Evolutionary conservation across 306 rosid genomes (phyloP), one percentile per base, ranked within the genome.

Genomic region (Dalbergia cultrata): DNA sequence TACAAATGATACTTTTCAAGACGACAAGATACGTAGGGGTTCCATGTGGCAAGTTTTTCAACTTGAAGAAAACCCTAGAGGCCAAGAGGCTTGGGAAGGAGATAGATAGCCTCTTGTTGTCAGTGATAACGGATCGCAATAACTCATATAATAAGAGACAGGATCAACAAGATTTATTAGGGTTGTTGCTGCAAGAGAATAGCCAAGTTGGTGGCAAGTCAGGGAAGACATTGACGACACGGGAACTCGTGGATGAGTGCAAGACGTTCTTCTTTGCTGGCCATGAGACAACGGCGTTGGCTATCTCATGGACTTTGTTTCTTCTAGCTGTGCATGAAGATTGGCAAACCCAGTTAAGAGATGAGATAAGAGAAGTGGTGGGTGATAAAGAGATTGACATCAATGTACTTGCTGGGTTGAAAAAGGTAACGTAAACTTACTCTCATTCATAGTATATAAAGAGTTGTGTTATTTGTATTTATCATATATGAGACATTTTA

Each of bases 221-320:
- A 13, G 86, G 87, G 19, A 86, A 78, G 79, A 45, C 41, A 8
- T 44, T 94, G 31, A 84, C 85, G 9, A 86, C 85, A 13, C 33
- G 82, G 17, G 89, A 94, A 8, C 53, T 94, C 7, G 88, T 94
- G 7, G 98, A 94, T 61, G 97, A 94, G 81, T 92, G 97, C 80
- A 94, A 94, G 72, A 92, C 98, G 0, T 92, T 94, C 34, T 94
- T 92, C 92, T 92, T 94, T 73, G 98, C 92, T 0, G 97, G 98
- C 0, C 96, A 92, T 80, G 98, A 94, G 79, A 94, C 98, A n/a
- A 92, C 97, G 0, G 97, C 98, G 13, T 85, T 94, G 85, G 97
- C 97, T 2, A 84, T 94, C 77, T 86, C 97, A 1, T 94, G 98
- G 98, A 90, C 92, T 26, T 65, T 93, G 87, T 68, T 93, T 4